A percentile compares a stretch with the other conserved stretches of the same genome.
phyloP scores from a whole-genome alignment of 1,139 yeast species.

The Taphrina flavorubra region DNA sequence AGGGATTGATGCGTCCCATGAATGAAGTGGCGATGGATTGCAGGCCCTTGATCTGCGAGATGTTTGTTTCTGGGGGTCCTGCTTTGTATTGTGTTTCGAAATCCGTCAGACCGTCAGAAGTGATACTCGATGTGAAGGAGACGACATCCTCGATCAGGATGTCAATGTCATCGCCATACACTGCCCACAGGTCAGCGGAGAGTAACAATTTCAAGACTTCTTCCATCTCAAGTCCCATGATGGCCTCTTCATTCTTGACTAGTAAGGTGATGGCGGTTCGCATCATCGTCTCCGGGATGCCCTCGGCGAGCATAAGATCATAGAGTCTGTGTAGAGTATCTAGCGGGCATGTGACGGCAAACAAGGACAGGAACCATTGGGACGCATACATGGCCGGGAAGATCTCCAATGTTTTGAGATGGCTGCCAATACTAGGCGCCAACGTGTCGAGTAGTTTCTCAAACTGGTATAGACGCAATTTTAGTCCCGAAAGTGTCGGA shows the following conservation, averaged over 20 bases:
- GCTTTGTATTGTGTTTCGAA: slow-evolving; percentile 49
- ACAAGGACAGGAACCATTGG: slow-evolving; percentile 73
- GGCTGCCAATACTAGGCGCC: slow-evolving; percentile 57
- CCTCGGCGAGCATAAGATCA: slow-evolving; percentile 66
- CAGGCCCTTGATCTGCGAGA: slow-evolving; percentile 44
- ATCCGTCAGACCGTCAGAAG: slow-evolving; percentile 44
- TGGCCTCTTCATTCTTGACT: slow-evolving; percentile 59
- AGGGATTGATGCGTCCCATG: slow-evolving; percentile 42
- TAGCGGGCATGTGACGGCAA: slow-evolving; percentile 66
- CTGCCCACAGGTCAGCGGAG: slow-evolving; percentile 61
- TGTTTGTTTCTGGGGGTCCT: slow-evolving; percentile 30
- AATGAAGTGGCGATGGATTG: slow-evolving; percentile 44
- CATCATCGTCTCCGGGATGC: slow-evolving; percentile 68
- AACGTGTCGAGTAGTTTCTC: slow-evolving; percentile 55
- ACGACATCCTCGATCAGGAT: slow-evolving; percentile 56
- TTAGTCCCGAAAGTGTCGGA: slow-evolving; percentile 64
- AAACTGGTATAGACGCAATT: slow-evolving; percentile 63
- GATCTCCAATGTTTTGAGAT: slow-evolving; percentile 55
- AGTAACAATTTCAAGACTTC: slow-evolving; percentile 67
- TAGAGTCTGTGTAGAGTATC: slow-evolving; percentile 60
- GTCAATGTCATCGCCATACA: slow-evolving; percentile 56
- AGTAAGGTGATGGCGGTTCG: slow-evolving; percentile 65
- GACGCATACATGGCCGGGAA: slow-evolving; percentile 51
- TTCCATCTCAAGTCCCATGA: slow-evolving; percentile 62
- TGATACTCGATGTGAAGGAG: slow-evolving; percentile 10